Evolutionary conservation across 352 stramenopile genomes (phyloP).

Genomic region (Pythium scleroteichum): DNA sequence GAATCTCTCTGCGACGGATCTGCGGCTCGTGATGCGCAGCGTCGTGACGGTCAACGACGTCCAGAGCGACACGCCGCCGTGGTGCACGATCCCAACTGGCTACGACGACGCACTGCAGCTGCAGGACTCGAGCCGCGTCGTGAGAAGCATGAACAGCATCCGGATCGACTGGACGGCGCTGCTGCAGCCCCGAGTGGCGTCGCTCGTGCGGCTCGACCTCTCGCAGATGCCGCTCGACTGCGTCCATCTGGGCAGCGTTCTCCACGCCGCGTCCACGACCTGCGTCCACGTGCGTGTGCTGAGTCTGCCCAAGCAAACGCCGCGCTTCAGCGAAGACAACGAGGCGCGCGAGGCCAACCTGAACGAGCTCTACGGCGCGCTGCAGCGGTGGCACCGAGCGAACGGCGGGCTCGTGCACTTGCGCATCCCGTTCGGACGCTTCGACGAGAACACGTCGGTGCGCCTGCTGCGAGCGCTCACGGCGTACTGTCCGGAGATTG

Average conservation of each 20-base stretch:
- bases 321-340: conserved; percentile 14
- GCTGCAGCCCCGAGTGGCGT: conserved; percentile 8
- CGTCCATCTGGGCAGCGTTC: conserved; percentile 6
- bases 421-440: conserved; percentile 18
- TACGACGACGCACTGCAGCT: background rate
- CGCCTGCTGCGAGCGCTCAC: conserved; percentile 9
- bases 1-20: conserved; percentile 1
- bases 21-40: conserved; percentile 17
- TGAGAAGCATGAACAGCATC: conserved; percentile 9
- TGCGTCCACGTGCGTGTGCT: conserved; percentile 12
- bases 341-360: conserved; percentile 9
- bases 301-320: conserved; percentile 2
- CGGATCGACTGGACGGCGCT: conserved; percentile 7
- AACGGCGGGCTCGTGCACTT: conserved; percentile 16
- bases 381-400: conserved; percentile 13
- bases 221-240: conserved; percentile 13
- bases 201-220: conserved; percentile 15
- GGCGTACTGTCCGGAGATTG: conserved; percentile 16
- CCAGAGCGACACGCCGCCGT: background rate
- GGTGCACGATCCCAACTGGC: background rate
- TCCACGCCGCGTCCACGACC: background rate
- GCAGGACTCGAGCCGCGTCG: background rate
- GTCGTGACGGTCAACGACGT: conserved; percentile 4
- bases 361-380: conserved; percentile 19
- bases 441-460: conserved; percentile 20